A percentile compares a stretch with the other conserved stretches of the same genome.
Conservation (phyloP, 148 eudicot genomes). For the Selenicereus undatus region DNA sequence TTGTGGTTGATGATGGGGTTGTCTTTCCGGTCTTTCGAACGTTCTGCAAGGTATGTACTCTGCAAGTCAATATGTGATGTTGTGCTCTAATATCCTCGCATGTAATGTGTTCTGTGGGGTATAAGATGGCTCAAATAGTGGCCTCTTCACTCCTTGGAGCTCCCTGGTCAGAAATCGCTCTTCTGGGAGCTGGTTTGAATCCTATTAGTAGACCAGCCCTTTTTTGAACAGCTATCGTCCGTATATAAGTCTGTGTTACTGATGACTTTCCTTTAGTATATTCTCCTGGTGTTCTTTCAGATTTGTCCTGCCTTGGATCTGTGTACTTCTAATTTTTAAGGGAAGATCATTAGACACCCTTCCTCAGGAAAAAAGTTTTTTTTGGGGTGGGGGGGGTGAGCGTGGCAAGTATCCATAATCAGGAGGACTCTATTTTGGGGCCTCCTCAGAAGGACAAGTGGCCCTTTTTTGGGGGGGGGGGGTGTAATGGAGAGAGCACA, state of each 20-base stretch:
- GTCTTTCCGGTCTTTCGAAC: conserved; percentile 66
- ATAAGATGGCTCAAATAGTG: not conserved
- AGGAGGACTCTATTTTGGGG: not conserved
- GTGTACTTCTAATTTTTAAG: not conserved
- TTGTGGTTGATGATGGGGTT: conserved; percentile 63
- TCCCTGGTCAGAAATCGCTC: not conserved
- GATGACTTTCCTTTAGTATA: not conserved
- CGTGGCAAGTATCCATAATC: too few species aligned
- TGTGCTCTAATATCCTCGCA: not conserved
- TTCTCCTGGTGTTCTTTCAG: not conserved
- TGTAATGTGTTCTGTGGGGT: not conserved
- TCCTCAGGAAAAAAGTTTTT: not conserved
- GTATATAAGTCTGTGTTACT: too few species aligned
- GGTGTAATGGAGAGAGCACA: not conserved
- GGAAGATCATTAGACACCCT: not conserved
- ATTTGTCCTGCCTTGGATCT: not conserved
- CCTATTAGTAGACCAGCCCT: not conserved
- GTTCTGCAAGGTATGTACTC: conserved; percentile 72
- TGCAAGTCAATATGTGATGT: conserved; percentile 8
- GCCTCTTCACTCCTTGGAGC: not conserved
- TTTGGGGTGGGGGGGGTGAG: not conserved
- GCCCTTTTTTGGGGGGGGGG: not conserved
- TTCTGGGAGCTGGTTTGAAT: not conserved
- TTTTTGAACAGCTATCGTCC: not conserved
- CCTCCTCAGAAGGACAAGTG: not conserved